These are phyloP conservation scores for Cryptosporidium parvum DNA, from an alignment of 169 alveolate genomes.

Conservation along the genomic window DNA sequence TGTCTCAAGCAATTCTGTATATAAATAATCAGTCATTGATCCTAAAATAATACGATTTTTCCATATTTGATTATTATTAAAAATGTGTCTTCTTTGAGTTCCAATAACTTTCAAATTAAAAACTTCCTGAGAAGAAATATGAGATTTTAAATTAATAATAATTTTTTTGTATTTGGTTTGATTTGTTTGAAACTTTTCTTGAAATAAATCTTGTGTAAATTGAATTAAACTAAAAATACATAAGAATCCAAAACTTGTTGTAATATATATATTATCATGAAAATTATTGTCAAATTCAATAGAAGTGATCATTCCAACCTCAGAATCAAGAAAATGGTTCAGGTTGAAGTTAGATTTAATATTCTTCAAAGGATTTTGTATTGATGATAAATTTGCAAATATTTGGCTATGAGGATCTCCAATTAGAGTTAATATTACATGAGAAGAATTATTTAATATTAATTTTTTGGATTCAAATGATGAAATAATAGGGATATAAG, in stretches of 20 bases:
- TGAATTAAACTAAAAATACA: background rate
- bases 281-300: conserved; percentile 6
- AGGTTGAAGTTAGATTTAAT: background rate
- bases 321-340: background rate
- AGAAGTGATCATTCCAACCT: conserved; percentile 22
- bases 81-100: background rate
- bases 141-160: background rate
- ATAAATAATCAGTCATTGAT: background rate
- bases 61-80: background rate
- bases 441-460: background rate
- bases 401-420: conserved; percentile 23
- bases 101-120: conserved; percentile 30
- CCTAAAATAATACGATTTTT: conserved; percentile 22
- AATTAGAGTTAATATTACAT: conserved; percentile 5
- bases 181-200: background rate
- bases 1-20: conserved; percentile 16
- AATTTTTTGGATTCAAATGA: conserved; percentile 34
- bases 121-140: background rate
- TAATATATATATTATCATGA: conserved; percentile 7
- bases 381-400: background rate
- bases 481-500: background rate
- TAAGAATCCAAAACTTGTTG: background rate
- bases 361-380: background rate
- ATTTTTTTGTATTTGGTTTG: background rate
- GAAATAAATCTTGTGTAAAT: background rate